Base-by-base conservation (phyloP, 2,329 filamentous ascomycete species). In the Atkinsonella texensis region DNA sequence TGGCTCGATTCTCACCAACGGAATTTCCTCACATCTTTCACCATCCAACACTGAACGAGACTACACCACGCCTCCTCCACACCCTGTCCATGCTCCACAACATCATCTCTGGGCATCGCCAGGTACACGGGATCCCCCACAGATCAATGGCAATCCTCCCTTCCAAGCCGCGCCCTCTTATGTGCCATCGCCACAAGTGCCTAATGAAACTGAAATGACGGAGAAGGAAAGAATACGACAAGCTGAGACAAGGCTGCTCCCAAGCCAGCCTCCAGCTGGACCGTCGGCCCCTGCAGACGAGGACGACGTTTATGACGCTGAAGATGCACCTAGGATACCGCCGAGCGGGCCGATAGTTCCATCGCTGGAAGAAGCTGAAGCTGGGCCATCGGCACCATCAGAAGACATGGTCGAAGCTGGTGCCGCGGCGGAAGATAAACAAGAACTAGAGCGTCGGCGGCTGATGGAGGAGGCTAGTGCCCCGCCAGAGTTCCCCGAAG, bases 161-260 rank as follows among this genome's bases (percentile, higher is more conserved):
- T 50, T 46, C n/a, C 48, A 53, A 20, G 56, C 61, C 6, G 61
- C 73, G 56, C 69, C 78, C 48, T 66, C 74, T 51, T 75, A 79
- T 58, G 63, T 83, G 15, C 79, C 82, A 32, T 78, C 79, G 4
- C 82, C 84, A n/a, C 71, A 77, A 32, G 59, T 83, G 17, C 70
- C 74, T 11, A 70, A 76, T 12, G 81, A 88, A 51, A 77, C 78
- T 54, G 75, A 71, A 4, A 70, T 89, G 33, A 81, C 84, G 12
- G 93, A 97, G 56, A 96, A 96, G 66, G 84, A 94, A 54, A 82
- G 84, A 47, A 70, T 93, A 53, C 80, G 84, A 46, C 80, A 80
- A 53, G 89, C 88, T 41, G 90, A 96, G 68, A 79, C 84, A 57
- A 79, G 83, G 46, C 70, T 96, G 5, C 68, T 96, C 20, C 91